These are phyloP conservation scores for Fomitopsis betulina DNA, from an alignment of 1,284 basidiomycete species.

Conservation along the genomic window DNA sequence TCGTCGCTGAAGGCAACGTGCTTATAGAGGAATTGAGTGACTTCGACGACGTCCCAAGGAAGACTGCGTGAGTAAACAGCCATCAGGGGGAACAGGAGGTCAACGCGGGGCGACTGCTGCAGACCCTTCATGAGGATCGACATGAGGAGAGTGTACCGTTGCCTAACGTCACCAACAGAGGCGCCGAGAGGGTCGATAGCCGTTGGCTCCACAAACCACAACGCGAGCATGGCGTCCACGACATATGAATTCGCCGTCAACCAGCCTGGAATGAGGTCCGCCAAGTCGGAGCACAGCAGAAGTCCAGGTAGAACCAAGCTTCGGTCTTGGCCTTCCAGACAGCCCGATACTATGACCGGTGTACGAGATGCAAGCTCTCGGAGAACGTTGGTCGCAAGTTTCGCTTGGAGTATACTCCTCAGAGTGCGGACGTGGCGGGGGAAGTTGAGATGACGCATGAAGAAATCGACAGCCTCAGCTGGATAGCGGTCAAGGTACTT, in stretches of 20 bases:
- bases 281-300: slow-evolving; percentile 75
- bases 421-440: slow-evolving; percentile 76
- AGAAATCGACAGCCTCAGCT: slow-evolving; percentile 79
- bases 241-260: slow-evolving; percentile 61
- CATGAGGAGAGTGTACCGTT: slow-evolving; percentile 68
- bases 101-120: slow-evolving; percentile 69
- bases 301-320: slow-evolving; percentile 65
- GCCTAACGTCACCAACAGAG: slow-evolving; percentile 48
- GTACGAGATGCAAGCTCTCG: slow-evolving; percentile 71
- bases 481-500: slow-evolving; percentile 93
- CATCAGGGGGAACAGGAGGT: slow-evolving; percentile 87
- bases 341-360: slow-evolving; percentile 53
- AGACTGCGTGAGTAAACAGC: slow-evolving; percentile 80
- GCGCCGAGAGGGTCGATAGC: slow-evolving; percentile 44
- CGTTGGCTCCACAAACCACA: slow-evolving; percentile 64
- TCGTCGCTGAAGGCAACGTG: slow-evolving; percentile 74
- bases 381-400: slow-evolving; percentile 72
- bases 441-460: slow-evolving; percentile 76
- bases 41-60: slow-evolving; percentile 77
- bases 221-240: slow-evolving; percentile 62
- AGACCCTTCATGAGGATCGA: slow-evolving; percentile 76
- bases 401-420: slow-evolving; percentile 76
- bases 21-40: slow-evolving; percentile 87
- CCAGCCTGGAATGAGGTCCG: slow-evolving; percentile 68
- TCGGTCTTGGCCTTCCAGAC: slow-evolving; percentile 53